phyloP scores from a whole-genome alignment of 768 basidiomycete species.

The Podaxis rugospora region DNA sequence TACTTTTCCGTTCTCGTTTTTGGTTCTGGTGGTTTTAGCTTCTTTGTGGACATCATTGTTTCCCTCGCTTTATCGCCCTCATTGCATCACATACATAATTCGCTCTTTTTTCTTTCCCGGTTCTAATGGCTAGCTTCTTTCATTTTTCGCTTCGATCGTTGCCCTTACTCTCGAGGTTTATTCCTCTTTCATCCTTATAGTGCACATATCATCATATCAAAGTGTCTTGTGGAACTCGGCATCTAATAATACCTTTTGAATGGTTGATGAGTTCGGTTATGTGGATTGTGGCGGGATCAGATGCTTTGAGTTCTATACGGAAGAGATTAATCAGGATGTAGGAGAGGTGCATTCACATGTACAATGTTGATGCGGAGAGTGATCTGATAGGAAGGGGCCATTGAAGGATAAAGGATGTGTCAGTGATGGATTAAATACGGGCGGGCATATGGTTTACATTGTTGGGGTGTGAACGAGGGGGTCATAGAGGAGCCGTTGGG shows the following conservation, averaged over 20 bases:
- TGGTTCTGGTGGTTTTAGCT: slow-evolving; percentile 9
- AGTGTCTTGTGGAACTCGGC: slow-evolving; percentile 7
- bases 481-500: slow-evolving; percentile 5
- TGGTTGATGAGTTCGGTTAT: neutral
- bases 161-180: neutral
- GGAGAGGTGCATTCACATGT: neutral
- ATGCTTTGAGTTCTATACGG: slow-evolving; percentile 6
- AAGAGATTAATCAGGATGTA: slow-evolving; percentile 1
- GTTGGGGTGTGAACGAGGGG: slow-evolving; percentile 9
- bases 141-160: slow-evolving; percentile 1
- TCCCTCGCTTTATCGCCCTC: slow-evolving; percentile 11
- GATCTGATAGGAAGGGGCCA: slow-evolving; percentile 13
- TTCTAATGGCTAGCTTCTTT: slow-evolving; percentile 8
- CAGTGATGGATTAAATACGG: slow-evolving; percentile 9
- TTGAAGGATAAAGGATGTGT: slow-evolving; percentile 16
- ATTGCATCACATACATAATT: slow-evolving; percentile 10
- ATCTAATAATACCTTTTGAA: slow-evolving; percentile 9
- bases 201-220: slow-evolving; percentile 11
- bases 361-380: slow-evolving; percentile 1
- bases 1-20: neutral
- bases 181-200: slow-evolving; percentile 8
- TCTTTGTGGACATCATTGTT: slow-evolving; percentile 11
- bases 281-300: slow-evolving; percentile 5
- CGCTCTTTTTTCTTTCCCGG: neutral
- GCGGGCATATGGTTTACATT: slow-evolving; percentile 9